Conservation (phyloP, 1,284 basidiomycete species). For the Tilletia indica region DNA sequence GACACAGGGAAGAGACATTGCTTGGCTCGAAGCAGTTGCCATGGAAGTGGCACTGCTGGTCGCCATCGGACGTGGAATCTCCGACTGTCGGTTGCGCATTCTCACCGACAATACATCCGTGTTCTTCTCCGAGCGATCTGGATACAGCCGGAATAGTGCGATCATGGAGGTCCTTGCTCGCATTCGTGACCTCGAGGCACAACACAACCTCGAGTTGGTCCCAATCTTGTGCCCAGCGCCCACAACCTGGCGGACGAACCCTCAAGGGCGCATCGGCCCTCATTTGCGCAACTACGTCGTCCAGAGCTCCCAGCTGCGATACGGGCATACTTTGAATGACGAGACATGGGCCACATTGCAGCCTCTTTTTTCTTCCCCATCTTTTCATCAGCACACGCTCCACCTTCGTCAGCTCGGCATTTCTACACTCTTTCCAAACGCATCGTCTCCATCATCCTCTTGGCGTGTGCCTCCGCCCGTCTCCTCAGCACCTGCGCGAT, state of each 20-base stretch:
- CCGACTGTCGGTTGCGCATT: not conserved
- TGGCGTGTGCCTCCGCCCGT: too few species aligned
- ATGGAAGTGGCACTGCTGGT: not conserved
- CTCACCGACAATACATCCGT: not conserved
- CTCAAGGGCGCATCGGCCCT: not conserved
- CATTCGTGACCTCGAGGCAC: not conserved
- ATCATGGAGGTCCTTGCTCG: not conserved
- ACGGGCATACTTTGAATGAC: not conserved
- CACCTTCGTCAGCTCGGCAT: too few species aligned
- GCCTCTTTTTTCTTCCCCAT: too few species aligned
- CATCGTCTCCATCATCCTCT: too few species aligned
- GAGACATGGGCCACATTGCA: too few species aligned
- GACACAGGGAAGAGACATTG: not conserved
- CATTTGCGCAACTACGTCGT: not conserved
- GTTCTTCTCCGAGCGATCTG: not conserved
- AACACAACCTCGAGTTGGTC: not conserved
- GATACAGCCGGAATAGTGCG: not conserved
- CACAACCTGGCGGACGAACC: not conserved
- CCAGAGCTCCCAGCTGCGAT: not conserved
- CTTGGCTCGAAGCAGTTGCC: not conserved
- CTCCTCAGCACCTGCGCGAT: too few species aligned
- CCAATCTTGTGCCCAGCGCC: not conserved
- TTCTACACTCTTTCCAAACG: too few species aligned
- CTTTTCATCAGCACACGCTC: too few species aligned
- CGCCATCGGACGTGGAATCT: not conserved